A percentile compares a stretch with the other conserved stretches of the same genome.
Evolutionary conservation across 1,139 yeast species (phyloP).

Genomic region (Diutina mesorugosa): DNA sequence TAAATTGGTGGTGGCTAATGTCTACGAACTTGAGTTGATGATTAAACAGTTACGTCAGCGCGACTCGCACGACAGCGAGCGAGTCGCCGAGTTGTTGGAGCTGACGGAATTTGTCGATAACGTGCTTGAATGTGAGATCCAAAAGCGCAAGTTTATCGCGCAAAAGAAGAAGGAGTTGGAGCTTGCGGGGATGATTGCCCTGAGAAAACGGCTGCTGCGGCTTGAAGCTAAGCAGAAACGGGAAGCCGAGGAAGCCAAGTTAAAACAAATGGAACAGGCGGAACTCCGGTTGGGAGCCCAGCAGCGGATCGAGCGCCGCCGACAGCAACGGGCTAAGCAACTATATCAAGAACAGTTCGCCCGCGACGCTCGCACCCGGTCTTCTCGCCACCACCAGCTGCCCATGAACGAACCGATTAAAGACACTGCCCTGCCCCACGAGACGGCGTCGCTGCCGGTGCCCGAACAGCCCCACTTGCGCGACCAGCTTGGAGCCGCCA

Average conservation of each 20-base stretch:
- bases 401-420: not conserved
- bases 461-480: not conserved
- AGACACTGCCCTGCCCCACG: not conserved
- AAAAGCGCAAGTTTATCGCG: constrained; percentile 27
- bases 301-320: constrained; percentile 1
- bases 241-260: constrained; percentile 12
- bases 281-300: not conserved
- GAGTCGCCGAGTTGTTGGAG: constrained; percentile 11
- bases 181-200: constrained; percentile 32
- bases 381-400: not conserved
- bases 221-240: constrained; percentile 35
- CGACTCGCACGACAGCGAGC: constrained; percentile 7
- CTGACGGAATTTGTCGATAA: constrained; percentile 12
- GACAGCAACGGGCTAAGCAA: not conserved
- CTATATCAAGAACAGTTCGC: not conserved
- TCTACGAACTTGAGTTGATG: constrained; percentile 19
- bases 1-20: constrained; percentile 19
- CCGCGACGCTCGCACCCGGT: not conserved
- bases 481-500: not conserved
- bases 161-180: constrained; percentile 35
- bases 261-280: constrained; percentile 12
- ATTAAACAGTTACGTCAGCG: constrained; percentile 10
- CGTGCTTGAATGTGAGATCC: constrained; percentile 17
- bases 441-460: not conserved
- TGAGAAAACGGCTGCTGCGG: constrained; percentile 36